Evolutionary conservation across 2,329 filamentous ascomycete species (phyloP).

Genomic region (Didymella pinodella): DNA sequence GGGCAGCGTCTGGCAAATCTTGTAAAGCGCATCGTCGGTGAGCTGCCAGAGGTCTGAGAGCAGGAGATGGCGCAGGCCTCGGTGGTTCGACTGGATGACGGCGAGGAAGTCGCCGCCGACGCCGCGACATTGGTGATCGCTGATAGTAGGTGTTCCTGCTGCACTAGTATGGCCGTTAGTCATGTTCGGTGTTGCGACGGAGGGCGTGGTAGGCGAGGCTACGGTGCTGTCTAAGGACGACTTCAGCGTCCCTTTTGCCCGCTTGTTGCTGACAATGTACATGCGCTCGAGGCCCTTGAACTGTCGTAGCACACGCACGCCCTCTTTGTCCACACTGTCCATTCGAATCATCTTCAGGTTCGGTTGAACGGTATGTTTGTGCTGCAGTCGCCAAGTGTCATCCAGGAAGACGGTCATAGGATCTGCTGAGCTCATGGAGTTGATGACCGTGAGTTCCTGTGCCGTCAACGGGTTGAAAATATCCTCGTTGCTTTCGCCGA

Average conservation of each 20-base stretch:
- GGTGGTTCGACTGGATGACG: conserved; percentile 59
- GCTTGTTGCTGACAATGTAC: conserved; percentile 59
- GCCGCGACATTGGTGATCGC: conserved; percentile 44
- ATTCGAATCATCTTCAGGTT: conserved; percentile 59
- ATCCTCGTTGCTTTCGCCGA: conserved; percentile 54
- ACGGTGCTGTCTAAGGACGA: conserved; percentile 30
- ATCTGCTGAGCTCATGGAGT: conserved; percentile 58
- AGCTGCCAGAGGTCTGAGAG: conserved; percentile 65
- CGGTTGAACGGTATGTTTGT: conserved; percentile 35
- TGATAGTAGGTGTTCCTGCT: conserved; percentile 33
- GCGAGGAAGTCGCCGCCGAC: conserved; percentile 59
- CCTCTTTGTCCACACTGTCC: conserved; percentile 58
- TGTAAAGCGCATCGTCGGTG: conserved; percentile 57
- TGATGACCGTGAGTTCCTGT: conserved; percentile 63
- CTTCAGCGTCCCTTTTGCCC: conserved; percentile 34
- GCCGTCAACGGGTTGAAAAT: conserved; percentile 54
- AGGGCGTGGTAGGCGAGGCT: conserved; percentile 43
- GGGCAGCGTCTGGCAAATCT: conserved; percentile 63
- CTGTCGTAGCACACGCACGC: conserved; percentile 53
- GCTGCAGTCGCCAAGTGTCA: conserved; percentile 58
- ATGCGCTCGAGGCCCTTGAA: conserved; percentile 59
- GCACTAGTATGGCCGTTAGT: conserved; percentile 30
- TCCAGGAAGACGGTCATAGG: conserved; percentile 63
- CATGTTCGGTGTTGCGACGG: conserved; percentile 31
- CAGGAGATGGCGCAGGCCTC: conserved; percentile 63